Conservation (phyloP, 768 basidiomycete genomes). For the Kwoniella shandongensis region DNA sequence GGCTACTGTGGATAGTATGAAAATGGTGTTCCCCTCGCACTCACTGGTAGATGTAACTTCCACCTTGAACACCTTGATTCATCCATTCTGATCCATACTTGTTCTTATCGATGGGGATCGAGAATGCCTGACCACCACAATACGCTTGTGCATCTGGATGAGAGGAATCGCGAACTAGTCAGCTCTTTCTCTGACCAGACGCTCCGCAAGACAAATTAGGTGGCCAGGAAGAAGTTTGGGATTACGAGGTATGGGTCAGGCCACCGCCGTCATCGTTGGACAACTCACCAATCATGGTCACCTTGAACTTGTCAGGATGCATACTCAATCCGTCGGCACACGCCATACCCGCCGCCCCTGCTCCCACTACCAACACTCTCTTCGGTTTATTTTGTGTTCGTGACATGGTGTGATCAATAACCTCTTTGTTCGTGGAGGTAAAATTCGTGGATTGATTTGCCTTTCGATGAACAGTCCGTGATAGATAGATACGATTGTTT, state of each 20-base stretch:
- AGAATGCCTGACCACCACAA: constrained; percentile 57
- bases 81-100: constrained; percentile 54
- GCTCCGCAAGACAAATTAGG: too few species aligned
- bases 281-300: constrained; percentile 53
- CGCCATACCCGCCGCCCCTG: constrained; percentile 56
- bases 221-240: too few species aligned
- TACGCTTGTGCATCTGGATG: constrained; percentile 51
- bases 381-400: constrained; percentile 34
- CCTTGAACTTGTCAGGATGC: constrained; percentile 55
- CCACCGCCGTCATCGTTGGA: too few species aligned
- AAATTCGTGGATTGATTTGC: neutral
- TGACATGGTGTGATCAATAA: constrained; percentile 13
- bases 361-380: constrained; percentile 56
- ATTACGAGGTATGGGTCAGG: too few species aligned
- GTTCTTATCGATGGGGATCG: constrained; percentile 55
- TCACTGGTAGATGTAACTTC: constrained; percentile 41
- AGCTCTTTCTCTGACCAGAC: too few species aligned
- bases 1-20: too few species aligned
- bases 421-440: neutral
- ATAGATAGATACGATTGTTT: neutral
- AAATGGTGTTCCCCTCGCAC: too few species aligned
- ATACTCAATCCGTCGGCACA: constrained; percentile 55
- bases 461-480: neutral
- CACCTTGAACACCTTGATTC: constrained; percentile 57
- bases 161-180: neutral